These are phyloP conservation scores for Kwoniella dendrophila DNA, from an alignment of 768 basidiomycete species.

Conservation along the genomic window DNA sequence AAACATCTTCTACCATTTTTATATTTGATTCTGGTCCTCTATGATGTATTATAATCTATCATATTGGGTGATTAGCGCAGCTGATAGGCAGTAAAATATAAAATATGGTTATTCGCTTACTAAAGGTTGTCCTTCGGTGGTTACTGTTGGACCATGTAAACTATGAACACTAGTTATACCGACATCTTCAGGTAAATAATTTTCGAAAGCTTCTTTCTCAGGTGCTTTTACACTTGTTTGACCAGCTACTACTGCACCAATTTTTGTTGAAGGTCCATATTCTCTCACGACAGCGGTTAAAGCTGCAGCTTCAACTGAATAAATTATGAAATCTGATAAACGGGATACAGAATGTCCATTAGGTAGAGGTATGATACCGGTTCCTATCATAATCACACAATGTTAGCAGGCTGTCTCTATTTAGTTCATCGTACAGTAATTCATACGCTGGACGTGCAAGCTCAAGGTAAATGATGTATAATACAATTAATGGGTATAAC, in stretches of 20 bases:
- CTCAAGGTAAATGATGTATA: too few species aligned
- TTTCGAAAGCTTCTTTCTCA: constrained; percentile 81
- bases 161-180: constrained; percentile 92
- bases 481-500: constrained; percentile 4
- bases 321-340: constrained; percentile 88
- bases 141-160: constrained; percentile 87
- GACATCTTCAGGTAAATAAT: constrained; percentile 78
- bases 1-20: constrained; percentile 74
- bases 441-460: too few species aligned
- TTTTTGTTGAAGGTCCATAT: constrained; percentile 94
- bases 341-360: constrained; percentile 88
- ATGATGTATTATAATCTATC: constrained; percentile 83
- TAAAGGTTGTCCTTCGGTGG: constrained; percentile 83
- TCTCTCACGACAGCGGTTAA: constrained; percentile 79
- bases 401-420: neutral
- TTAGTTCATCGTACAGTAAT: neutral
- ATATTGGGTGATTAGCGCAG: neutral
- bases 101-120: constrained; percentile 59
- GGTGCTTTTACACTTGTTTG: constrained; percentile 98
- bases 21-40: constrained; percentile 75
- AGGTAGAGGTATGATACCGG: constrained; percentile 65
- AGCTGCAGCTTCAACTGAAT: constrained; percentile 90
- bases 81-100: neutral
- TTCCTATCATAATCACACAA: constrained; percentile 56
- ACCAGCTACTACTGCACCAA: constrained; percentile 87